Conservation (phyloP, 352 stramenopile genomes). For the Phytopythium boreale region DNA sequence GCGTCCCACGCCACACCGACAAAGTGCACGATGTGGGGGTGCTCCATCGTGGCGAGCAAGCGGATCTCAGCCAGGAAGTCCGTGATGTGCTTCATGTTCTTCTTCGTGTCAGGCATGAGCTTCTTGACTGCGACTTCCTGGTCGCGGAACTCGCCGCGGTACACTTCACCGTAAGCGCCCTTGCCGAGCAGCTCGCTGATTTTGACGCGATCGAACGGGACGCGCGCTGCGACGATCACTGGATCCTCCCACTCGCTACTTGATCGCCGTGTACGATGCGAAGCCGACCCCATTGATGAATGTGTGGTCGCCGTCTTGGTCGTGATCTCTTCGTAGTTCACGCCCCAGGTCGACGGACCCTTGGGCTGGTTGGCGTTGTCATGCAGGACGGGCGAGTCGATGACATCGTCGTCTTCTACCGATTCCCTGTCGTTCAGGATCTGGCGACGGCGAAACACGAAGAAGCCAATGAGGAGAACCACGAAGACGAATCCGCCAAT, state of each 20-base stretch:
- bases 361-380: constrained; percentile 12
- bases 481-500: constrained; percentile 19
- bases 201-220: constrained; percentile 35
- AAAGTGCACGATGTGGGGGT: constrained; percentile 52
- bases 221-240: constrained; percentile 31
- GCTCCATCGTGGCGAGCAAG: constrained; percentile 36
- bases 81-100: constrained; percentile 36
- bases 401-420: constrained; percentile 6
- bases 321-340: constrained; percentile 18
- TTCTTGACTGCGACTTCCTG: constrained; percentile 40
- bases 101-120: constrained; percentile 34
- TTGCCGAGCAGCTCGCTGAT: constrained; percentile 26
- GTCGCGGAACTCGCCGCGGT: constrained; percentile 27
- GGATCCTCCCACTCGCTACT: constrained; percentile 29
- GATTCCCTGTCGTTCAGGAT: constrained; percentile 11
- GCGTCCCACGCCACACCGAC: constrained; percentile 53
- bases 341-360: constrained; percentile 10
- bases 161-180: constrained; percentile 35
- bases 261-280: constrained; percentile 8
- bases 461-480: constrained; percentile 23
- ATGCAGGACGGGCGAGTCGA: constrained; percentile 13
- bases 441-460: constrained; percentile 19
- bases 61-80: constrained; percentile 41
- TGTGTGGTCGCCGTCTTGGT: constrained; percentile 12
- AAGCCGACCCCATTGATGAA: constrained; percentile 9